Conservation (phyloP, 2,329 filamentous ascomycete genomes). For the Venturia oleaginea region DNA sequence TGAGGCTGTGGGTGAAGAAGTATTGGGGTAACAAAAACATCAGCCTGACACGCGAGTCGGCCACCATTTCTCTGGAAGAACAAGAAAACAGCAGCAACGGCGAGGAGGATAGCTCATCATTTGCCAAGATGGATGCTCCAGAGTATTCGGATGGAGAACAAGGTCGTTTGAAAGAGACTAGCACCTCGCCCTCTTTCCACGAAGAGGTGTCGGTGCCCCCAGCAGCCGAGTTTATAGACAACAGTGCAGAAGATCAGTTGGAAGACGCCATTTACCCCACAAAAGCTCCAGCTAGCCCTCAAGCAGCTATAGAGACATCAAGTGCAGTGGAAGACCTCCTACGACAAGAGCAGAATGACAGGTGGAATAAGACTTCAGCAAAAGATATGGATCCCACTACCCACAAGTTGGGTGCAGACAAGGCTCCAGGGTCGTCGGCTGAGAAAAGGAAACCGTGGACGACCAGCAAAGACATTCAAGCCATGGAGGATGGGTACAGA, state of each 20-base stretch:
- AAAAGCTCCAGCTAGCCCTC: background rate
- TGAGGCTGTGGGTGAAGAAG: conserved; percentile 5
- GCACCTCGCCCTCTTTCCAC: background rate
- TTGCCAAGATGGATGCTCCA: background rate
- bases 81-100: background rate
- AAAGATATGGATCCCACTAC: background rate
- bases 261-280: background rate
- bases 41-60: background rate
- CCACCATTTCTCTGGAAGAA: background rate
- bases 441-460: background rate
- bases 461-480: background rate
- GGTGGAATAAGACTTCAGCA: background rate
- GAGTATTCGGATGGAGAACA: background rate
- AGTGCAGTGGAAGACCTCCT: background rate
- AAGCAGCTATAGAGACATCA: background rate
- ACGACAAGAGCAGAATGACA: background rate
- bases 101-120: background rate
- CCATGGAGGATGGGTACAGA: background rate
- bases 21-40: background rate
- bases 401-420: background rate
- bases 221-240: background rate
- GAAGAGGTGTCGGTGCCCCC: background rate
- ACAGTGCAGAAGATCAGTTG: background rate
- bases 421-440: background rate
- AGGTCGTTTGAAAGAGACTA: background rate